Base-by-base conservation (phyloP, 139 green algal species). In the Chlamydomonas schloesseri region DNA sequence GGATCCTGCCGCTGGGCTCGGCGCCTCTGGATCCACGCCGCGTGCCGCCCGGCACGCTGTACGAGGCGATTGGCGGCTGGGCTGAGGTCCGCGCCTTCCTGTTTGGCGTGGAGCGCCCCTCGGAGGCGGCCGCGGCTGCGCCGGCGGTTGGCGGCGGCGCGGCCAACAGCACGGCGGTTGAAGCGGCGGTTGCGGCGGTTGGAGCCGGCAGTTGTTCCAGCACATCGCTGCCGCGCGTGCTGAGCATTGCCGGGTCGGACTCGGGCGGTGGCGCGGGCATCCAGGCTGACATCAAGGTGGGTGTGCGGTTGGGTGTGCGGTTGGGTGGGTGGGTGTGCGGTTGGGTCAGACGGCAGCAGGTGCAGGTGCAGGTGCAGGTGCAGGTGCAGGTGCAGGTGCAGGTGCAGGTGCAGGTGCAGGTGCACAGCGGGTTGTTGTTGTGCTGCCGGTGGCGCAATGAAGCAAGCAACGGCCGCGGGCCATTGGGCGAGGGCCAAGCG, bases 251-350 rank as follows among this genome's bases (percentile, higher is more conserved):
- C 8, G 98, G 98, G 0, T 98, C 94, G 21, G 98, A 99, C 90
- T 97, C 93, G 34, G 97, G 98, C 20, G 98, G 96, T 33, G 98
- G 98, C 10, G 98, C 98, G 1, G 98, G 98, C 46, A 97, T 99
- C 36, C 97, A 99, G 91, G 96, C 92, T 21, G 94, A 96, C 82
- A 58, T 96, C 15, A 96, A 96, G 88, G 91, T 93, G 36, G 1
- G 88, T 46, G 3, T 9, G 60, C 3, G 71, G 8, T 29, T n/a
- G n/a, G n/a, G n/a, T n/a, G n/a, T n/a, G n/a, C n/a, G n/a, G n/a
- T n/a, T n/a, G n/a, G n/a, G n/a, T n/a, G n/a, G n/a, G n/a, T n/a
- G n/a, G n/a, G n/a, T n/a, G n/a, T n/a, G n/a, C n/a, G n/a, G n/a
- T n/a, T n/a, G n/a, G n/a, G n/a, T n/a, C n/a, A n/a, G n/a, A n/a